Evolutionary conservation across 2,329 filamentous ascomycete species (phyloP), one percentile per base, ranked within the genome.

Genomic region (Phyllosticta capitalensis): DNA sequence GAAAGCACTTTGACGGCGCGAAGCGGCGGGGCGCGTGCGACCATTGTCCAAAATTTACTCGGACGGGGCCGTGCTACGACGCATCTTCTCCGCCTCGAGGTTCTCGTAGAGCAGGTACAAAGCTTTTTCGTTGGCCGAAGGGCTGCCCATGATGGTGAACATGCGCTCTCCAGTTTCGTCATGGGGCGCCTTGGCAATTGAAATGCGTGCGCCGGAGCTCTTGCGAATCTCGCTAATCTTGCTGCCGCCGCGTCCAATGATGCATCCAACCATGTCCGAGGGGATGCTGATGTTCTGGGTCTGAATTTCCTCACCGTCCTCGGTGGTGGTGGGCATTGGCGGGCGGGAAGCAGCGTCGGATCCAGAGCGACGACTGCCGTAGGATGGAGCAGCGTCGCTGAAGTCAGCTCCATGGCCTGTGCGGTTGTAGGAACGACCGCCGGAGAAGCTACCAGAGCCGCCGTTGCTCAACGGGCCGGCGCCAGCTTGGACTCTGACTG

Each of bases 221-320:
- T 96, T 95, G 75, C 94, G 89, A 68, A 99, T 99, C 78, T 99
- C 94, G 74, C 90, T 96, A 72, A 99, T 99, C 83, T 99, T 99
- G 80, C 84, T 92, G 65, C 94, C 94, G 58, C 83, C 90, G 65
- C 92, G 88, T 65, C 94, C 94, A 72, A 99, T 99, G 78, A 99
- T 99, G 78, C 94, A 99, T 66, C 94, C 94, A 74, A 99, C 94
- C 94, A 99, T 99, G 79, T 99, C 94, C 54, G 94, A 92, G 24
- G 94, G 94, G 69, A 99, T 99, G 80, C 91, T 96, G 77, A 99
- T 99, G 78, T 99, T 99, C 72, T 99, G 94, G 1, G 94, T 99
- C 75, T 96, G 92, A 63, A 97, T 89, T 75, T 96, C 92, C 73
- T 97, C 94, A 63, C 94, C 94, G 65, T 97, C 95, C 76, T 97